phyloP scores from a whole-genome alignment of 306 rosid species.

The Adenanthera pavonina region DNA sequence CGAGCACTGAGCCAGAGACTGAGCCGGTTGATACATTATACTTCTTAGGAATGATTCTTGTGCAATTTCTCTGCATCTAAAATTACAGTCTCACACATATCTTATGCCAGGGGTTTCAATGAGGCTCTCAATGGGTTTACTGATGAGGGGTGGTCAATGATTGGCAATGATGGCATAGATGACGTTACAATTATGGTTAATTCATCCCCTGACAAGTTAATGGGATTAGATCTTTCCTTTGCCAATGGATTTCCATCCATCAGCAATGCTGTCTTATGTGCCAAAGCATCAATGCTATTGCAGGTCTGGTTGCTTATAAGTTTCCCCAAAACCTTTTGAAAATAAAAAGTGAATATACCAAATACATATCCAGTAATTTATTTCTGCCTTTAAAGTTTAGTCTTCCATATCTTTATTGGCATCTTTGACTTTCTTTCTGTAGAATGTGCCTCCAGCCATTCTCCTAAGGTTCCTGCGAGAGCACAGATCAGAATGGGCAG shows the following conservation, averaged over 20 bases:
- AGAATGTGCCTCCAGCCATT: slow-evolving; percentile 87
- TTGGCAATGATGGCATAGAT: slow-evolving; percentile 79
- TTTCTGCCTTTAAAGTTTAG: not conserved
- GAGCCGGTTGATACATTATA: slow-evolving; percentile 14
- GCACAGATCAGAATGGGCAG: slow-evolving; percentile 87
- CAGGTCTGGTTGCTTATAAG: slow-evolving; percentile 53
- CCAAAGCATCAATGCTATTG: slow-evolving; percentile 91
- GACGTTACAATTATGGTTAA: slow-evolving; percentile 77
- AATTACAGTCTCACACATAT: not conserved
- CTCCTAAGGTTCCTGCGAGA: slow-evolving; percentile 71
- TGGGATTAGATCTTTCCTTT: slow-evolving; percentile 29
- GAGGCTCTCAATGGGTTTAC: slow-evolving; percentile 88
- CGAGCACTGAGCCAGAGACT: slow-evolving; percentile 23
- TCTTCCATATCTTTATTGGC: slow-evolving; percentile 18
- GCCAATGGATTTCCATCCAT: slow-evolving; percentile 27
- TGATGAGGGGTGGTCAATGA: slow-evolving; percentile 85
- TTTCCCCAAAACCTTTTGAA: not conserved
- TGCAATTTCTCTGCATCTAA: not conserved
- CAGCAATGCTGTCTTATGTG: slow-evolving; percentile 65
- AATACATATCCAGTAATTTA: not conserved
- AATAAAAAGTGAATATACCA: not conserved
- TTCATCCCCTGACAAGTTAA: slow-evolving; percentile 64
- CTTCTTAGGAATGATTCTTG: not conserved
- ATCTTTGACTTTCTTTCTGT: slow-evolving; percentile 21
- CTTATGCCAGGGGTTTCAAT: slow-evolving; percentile 69